Evolutionary conservation across 192 early-diverging fungal genomes (phyloP).

Genomic region (Mortierella alpina): DNA sequence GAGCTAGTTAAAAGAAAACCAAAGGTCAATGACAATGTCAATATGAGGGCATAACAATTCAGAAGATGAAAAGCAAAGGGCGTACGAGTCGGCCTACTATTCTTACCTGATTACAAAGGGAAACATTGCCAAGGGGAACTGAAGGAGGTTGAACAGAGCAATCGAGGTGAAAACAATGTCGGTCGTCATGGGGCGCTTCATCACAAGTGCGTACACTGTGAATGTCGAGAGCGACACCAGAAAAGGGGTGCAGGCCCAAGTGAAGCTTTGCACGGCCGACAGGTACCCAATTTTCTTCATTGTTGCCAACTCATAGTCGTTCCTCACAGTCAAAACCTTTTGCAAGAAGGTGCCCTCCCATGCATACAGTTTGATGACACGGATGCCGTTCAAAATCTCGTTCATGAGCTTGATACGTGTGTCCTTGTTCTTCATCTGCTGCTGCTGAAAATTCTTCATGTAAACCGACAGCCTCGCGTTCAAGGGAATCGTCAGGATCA

Average conservation of each 20-base stretch:
- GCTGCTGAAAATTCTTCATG: conserved; percentile 77
- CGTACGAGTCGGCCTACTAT: conserved; percentile 20
- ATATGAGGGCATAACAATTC: not conserved
- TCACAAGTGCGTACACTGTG: conserved; percentile 73
- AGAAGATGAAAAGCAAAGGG: not conserved
- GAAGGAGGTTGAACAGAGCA: conserved; percentile 90
- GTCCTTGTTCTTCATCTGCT: conserved; percentile 88
- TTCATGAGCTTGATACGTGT: conserved; percentile 61
- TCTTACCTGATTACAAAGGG: conserved; percentile 82
- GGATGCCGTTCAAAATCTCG: conserved; percentile 91
- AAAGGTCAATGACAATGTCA: not conserved
- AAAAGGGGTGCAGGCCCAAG: conserved; percentile 88
- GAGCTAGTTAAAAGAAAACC: conserved; percentile 8
- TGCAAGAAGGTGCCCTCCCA: conserved; percentile 89
- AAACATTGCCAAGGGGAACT: conserved; percentile 89
- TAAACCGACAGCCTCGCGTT: conserved; percentile 73
- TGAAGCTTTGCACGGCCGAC: conserved; percentile 76
- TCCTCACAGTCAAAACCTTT: conserved; percentile 73
- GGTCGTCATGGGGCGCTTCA: conserved; percentile 70
- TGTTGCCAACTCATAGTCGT: conserved; percentile 79
- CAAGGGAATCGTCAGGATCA: conserved; percentile 86
- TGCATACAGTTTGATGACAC: conserved; percentile 96
- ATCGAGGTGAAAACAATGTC: conserved; percentile 88
- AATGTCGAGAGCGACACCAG: conserved; percentile 89
- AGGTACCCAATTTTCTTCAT: conserved; percentile 81